Percentiles rank a stretch among this genome's conserved stretches.
Evolutionary conservation across 192 early-diverging fungal species (phyloP).

Genomic region (Coemansia asiatica): DNA sequence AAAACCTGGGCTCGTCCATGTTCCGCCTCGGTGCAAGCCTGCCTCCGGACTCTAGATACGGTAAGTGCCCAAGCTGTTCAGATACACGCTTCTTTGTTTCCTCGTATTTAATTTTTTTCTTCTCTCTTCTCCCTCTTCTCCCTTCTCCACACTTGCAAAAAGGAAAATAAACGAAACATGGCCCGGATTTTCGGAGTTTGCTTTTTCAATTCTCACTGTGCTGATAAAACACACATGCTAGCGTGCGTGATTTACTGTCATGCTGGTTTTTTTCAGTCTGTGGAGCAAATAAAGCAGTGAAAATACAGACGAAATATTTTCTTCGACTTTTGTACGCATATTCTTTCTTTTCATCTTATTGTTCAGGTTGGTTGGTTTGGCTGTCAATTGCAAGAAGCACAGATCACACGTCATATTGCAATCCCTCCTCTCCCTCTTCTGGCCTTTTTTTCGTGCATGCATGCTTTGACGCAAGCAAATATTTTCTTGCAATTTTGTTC

Average conservation of each 20-base stretch:
- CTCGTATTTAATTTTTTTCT: neutral
- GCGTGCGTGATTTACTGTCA: neutral
- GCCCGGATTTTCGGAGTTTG: no score
- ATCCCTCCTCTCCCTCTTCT: no score
- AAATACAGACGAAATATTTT: neutral
- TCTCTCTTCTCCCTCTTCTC: neutral
- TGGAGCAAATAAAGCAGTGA: neutral
- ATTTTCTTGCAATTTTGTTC: no score
- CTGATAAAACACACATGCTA: no score
- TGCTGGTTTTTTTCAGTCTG: neutral
- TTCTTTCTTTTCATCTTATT: neutral
- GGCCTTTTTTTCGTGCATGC: no score
- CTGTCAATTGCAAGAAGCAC: no score
- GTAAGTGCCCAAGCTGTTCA: constrained; percentile 22
- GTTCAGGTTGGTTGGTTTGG: neutral
- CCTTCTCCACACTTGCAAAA: no score
- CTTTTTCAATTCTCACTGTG: no score
- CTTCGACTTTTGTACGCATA: no score
- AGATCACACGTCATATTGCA: no score
- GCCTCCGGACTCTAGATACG: constrained; percentile 53
- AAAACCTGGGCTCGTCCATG: constrained; percentile 67
- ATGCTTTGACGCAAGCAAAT: no score
- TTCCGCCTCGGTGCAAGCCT: constrained; percentile 59
- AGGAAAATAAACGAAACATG: no score
- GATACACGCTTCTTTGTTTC: neutral